Evolutionary conservation across 768 basidiomycete species (phyloP).

Genomic region (Mycena amicta): DNA sequence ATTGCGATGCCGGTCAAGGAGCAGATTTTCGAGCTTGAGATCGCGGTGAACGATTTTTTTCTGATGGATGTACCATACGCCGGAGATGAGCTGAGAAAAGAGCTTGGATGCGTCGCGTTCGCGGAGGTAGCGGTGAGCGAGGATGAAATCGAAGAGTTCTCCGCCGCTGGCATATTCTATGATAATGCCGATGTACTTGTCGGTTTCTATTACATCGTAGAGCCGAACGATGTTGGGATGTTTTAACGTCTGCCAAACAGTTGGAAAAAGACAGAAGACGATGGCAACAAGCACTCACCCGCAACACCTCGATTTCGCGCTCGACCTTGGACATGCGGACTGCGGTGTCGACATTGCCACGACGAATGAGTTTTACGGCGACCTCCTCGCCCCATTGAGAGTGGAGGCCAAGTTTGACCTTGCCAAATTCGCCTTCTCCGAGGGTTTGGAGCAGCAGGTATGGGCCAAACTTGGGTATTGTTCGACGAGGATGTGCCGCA

Average conservation of each 20-base stretch:
- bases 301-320: constrained; percentile 94
- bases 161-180: constrained; percentile 98
- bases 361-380: constrained; percentile 95
- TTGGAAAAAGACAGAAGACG: constrained; percentile 2
- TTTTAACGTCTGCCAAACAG: constrained; percentile 69
- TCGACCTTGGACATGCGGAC: constrained; percentile 94
- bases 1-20: constrained; percentile 95
- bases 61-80: constrained; percentile 89
- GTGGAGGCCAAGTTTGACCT: constrained; percentile 97
- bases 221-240: constrained; percentile 98
- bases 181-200: constrained; percentile 99
- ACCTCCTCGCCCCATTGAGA: constrained; percentile 94
- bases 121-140: constrained; percentile 94
- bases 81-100: constrained; percentile 97
- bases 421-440: constrained; percentile 98
- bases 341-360: constrained; percentile 86
- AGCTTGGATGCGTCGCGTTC: constrained; percentile 94
- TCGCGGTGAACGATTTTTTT: constrained; percentile 99
- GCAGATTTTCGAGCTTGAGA: constrained; percentile 96
- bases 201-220: constrained; percentile 98
- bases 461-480: constrained; percentile 92
- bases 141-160: constrained; percentile 98
- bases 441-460: constrained; percentile 95
- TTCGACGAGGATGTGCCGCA: constrained; percentile 79
- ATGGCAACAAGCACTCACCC: constrained; percentile 53